Evolutionary conservation across 2,329 filamentous ascomycete species (phyloP).

Genomic region (Colletotrichum truncatum): DNA sequence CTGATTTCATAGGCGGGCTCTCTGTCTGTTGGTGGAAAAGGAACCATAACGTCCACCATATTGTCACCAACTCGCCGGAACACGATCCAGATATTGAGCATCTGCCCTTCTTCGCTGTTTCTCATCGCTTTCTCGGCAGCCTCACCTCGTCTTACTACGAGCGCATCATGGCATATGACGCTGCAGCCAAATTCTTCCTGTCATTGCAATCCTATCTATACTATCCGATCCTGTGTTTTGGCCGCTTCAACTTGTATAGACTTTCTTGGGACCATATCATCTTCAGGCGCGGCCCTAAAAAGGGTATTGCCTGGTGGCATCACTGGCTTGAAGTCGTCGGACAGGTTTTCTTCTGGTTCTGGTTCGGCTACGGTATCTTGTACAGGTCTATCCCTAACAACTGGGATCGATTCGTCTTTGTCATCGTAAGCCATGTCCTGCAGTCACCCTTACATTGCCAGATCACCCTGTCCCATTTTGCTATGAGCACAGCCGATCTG

Average conservation of each 20-base stretch:
- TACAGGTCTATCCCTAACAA: slow-evolving; percentile 77
- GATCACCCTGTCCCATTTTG: slow-evolving; percentile 91
- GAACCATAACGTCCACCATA: slow-evolving; percentile 96
- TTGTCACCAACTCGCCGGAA: slow-evolving; percentile 93
- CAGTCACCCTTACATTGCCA: slow-evolving; percentile 87
- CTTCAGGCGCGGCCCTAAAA: slow-evolving; percentile 73
- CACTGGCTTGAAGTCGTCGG: slow-evolving; percentile 81
- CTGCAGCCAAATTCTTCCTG: slow-evolving; percentile 74
- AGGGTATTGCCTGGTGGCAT: slow-evolving; percentile 85
- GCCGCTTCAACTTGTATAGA: slow-evolving; percentile 87
- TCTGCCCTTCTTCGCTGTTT: slow-evolving; percentile 88
- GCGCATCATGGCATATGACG: slow-evolving; percentile 80
- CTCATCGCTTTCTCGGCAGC: slow-evolving; percentile 79
- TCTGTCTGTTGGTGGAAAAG: slow-evolving; percentile 98
- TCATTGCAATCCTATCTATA: slow-evolving; percentile 84
- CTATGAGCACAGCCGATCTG: slow-evolving; percentile 90
- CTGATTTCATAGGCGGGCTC: slow-evolving; percentile 88
- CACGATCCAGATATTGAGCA: slow-evolving; percentile 97
- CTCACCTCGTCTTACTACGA: slow-evolving; percentile 87
- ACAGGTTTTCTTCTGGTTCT: slow-evolving; percentile 83
- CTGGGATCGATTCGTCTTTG: slow-evolving; percentile 75
- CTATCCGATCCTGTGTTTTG: slow-evolving; percentile 82
- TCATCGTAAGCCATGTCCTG: slow-evolving; percentile 83
- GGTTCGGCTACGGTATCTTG: slow-evolving; percentile 85
- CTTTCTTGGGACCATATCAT: slow-evolving; percentile 84